A percentile compares a stretch with the other conserved stretches of the same genome.
Evolutionary conservation across 140 eudicot species (phyloP).

Genomic region (Cichorium intybus): DNA sequence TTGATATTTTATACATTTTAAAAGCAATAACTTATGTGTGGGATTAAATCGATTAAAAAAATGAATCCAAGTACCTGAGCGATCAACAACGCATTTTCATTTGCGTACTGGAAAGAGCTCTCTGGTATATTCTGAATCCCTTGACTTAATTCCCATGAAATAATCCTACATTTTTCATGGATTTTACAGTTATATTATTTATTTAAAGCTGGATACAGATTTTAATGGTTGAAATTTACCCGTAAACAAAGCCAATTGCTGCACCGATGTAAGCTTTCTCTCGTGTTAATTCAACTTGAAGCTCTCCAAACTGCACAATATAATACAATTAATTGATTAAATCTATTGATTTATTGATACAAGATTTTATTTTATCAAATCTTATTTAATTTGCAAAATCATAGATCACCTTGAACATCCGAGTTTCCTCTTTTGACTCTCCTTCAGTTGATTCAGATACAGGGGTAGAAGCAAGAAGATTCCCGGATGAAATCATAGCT

Average conservation of each 20-base stretch:
- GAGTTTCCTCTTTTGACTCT: conserved; percentile 60
- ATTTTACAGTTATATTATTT: conserved; percentile 1
- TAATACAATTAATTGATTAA: background rate
- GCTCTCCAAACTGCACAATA: conserved; percentile 78
- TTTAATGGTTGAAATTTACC: conserved; percentile 36
- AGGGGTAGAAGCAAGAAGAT: conserved; percentile 56
- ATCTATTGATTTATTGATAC: background rate
- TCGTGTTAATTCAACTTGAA: conserved; percentile 83
- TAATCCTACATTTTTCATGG: conserved; percentile 44
- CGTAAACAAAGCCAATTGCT: conserved; percentile 63
- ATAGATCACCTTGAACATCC: conserved; percentile 63
- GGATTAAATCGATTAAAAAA: background rate
- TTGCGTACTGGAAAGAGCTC: conserved; percentile 80
- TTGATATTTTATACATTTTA: background rate
- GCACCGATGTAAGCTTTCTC: conserved; percentile 84
- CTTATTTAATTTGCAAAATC: background rate
- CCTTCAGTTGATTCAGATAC: conserved; percentile 37
- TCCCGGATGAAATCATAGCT: conserved; percentile 69
- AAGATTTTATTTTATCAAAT: background rate
- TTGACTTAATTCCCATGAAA: conserved; percentile 86
- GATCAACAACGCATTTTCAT: conserved; percentile 75
- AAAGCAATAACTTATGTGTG: no score
- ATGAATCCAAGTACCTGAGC: conserved; percentile 57
- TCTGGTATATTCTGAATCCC: conserved; percentile 82
- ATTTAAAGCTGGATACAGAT: background rate